Evolutionary conservation across 805 yeast genomes (phyloP).

Genomic region (Limtongia smithiae): DNA sequence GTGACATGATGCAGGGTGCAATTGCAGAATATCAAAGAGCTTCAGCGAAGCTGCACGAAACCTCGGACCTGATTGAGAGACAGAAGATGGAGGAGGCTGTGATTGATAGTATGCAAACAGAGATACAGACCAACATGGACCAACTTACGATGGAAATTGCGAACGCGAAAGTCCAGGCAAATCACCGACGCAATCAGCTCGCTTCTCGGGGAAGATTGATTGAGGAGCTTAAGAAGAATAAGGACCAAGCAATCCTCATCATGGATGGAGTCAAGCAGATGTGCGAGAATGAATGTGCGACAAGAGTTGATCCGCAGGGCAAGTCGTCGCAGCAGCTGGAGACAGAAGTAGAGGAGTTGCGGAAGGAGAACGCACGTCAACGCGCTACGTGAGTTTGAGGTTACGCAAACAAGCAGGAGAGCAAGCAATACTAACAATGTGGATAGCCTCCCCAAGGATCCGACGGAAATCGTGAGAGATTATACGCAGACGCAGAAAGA

Average conservation of each 20-base stretch:
- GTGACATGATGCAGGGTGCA: too few relatives aligned
- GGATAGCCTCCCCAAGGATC: slow-evolving; percentile 14
- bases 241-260: slow-evolving; percentile 12
- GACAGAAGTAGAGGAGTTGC: background rate
- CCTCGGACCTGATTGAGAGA: too few relatives aligned
- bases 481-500: slow-evolving; percentile 11
- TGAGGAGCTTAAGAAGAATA: background rate
- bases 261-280: slow-evolving; percentile 8
- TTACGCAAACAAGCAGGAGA: too few relatives aligned
- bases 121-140: too few relatives aligned
- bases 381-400: too few relatives aligned
- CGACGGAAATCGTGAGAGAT: slow-evolving; percentile 23
- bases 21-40: too few relatives aligned
- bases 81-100: too few relatives aligned
- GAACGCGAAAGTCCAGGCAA: background rate
- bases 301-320: background rate
- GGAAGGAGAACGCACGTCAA: background rate
- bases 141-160: too few relatives aligned
- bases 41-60: too few relatives aligned
- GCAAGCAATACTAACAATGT: too few relatives aligned
- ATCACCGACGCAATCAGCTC: background rate
- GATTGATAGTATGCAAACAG: too few relatives aligned
- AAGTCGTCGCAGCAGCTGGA: background rate
- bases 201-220: background rate
- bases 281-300: too few relatives aligned